Evolutionary conservation across 208 protist genomes (phyloP).

Genomic region (Acanthamoeba castellanii): DNA sequence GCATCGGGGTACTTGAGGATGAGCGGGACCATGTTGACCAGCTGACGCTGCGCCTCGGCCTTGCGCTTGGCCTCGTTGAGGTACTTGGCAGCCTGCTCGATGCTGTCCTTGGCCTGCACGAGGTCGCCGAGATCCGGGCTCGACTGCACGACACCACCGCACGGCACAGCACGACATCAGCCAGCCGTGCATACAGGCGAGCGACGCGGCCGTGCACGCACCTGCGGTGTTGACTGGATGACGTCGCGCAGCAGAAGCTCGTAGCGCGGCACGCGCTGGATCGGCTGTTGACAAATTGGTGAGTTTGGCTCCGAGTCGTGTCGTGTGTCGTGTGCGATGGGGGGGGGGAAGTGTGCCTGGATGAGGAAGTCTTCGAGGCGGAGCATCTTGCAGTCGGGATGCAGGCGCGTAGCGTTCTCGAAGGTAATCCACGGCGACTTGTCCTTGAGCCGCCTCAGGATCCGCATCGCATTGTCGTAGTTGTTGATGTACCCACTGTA

Average conservation of each 20-base stretch:
- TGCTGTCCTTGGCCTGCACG: slow-evolving; percentile 1
- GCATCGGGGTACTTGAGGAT: slow-evolving; percentile 28
- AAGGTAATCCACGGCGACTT: slow-evolving; percentile 7
- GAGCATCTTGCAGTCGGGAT: slow-evolving; percentile 34
- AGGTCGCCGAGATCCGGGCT: background rate
- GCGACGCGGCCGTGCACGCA: background rate
- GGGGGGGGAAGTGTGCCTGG: background rate
- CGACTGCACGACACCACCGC: background rate
- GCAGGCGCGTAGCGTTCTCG: background rate
- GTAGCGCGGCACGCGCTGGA: slow-evolving; percentile 15
- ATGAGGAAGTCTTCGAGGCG: slow-evolving; percentile 43
- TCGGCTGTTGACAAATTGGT: background rate
- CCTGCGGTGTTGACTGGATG: slow-evolving; percentile 13
- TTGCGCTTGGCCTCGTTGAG: slow-evolving; percentile 39
- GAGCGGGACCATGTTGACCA: background rate
- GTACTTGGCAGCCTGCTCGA: slow-evolving; percentile 27
- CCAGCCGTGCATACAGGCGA: too few species aligned
- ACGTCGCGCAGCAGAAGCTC: slow-evolving; percentile 35
- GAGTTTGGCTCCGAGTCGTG: background rate
- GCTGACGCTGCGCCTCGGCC: slow-evolving; percentile 31
- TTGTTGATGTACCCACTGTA: slow-evolving; percentile 50
- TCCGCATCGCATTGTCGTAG: slow-evolving; percentile 7
- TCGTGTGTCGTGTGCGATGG: background rate
- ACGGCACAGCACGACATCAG: background rate
- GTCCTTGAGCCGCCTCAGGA: slow-evolving; percentile 28